A percentile compares a stretch with the other conserved stretches of the same genome.
These are phyloP conservation scores for Botryotinia convoluta DNA, from an alignment of 2,329 filamentous ascomycete species.

Conservation along the genomic window DNA sequence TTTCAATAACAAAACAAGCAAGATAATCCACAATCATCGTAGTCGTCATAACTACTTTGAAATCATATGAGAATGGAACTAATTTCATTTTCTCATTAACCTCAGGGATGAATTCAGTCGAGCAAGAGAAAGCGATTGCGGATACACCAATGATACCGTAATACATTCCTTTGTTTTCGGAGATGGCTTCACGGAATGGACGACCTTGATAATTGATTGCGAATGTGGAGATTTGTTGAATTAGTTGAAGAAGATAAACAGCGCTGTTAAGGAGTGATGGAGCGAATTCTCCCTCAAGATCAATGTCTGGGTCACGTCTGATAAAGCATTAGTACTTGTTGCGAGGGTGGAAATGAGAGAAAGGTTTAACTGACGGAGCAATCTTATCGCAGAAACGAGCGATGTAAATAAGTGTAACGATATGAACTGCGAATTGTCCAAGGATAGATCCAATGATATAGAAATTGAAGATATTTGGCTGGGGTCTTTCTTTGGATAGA, in stretches of 20 bases:
- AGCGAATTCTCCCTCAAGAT: slow-evolving; percentile 91
- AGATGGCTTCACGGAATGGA: slow-evolving; percentile 93
- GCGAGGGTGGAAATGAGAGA: background rate
- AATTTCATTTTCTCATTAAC: slow-evolving; percentile 91
- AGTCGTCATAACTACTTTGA: slow-evolving; percentile 80
- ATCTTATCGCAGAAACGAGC: slow-evolving; percentile 82
- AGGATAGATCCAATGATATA: slow-evolving; percentile 98
- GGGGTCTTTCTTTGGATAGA: slow-evolving; percentile 92
- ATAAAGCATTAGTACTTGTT: slow-evolving; percentile 30
- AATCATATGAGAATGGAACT: slow-evolving; percentile 83
- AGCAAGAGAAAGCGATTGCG: slow-evolving; percentile 87
- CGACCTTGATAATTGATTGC: slow-evolving; percentile 99
- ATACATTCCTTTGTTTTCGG: slow-evolving; percentile 94
- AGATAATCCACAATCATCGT: slow-evolving; percentile 87
- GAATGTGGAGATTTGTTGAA: slow-evolving; percentile 98
- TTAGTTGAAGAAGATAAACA: slow-evolving; percentile 94
- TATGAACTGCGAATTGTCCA: slow-evolving; percentile 95
- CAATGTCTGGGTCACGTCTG: slow-evolving; percentile 61
- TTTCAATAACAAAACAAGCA: slow-evolving; percentile 85
- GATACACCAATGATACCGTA: slow-evolving; percentile 91
- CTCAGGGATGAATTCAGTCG: slow-evolving; percentile 92
- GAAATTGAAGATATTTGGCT: slow-evolving; percentile 98
- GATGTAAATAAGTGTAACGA: slow-evolving; percentile 90
- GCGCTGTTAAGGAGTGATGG: slow-evolving; percentile 95
- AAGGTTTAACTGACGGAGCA: slow-evolving; percentile 67